Evolutionary conservation across 176 grass and related monocot genomes (phyloP).

Genomic region (Eleusine coracana): DNA sequence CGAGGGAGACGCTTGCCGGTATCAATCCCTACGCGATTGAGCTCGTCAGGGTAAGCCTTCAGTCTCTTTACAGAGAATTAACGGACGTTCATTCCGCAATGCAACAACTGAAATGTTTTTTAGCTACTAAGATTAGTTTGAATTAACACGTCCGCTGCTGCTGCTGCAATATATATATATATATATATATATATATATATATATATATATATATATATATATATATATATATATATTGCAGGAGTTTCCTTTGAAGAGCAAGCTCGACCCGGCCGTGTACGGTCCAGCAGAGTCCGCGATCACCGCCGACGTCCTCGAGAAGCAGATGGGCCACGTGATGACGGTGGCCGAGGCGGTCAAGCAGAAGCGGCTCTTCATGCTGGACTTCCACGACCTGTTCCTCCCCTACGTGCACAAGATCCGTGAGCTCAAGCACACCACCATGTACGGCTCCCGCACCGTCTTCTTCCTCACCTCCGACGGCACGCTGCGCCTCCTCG

Average conservation of each 20-base stretch:
- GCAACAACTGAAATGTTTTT: not conserved
- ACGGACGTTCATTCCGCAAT: not conserved
- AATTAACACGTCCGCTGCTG: too few relatives aligned
- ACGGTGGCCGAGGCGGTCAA: constrained; percentile 61
- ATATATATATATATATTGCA: not conserved
- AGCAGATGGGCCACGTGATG: constrained; percentile 49
- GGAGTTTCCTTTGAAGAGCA: constrained; percentile 74
- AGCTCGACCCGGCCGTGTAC: constrained; percentile 74
- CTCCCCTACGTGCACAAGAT: constrained; percentile 85
- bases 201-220: not conserved
- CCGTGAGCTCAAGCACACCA: constrained; percentile 53
- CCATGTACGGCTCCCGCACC: constrained; percentile 78
- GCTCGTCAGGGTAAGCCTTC: constrained; percentile 56
- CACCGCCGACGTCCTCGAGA: constrained; percentile 54
- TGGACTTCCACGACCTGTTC: constrained; percentile 83
- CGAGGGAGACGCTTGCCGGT: constrained; percentile 76
- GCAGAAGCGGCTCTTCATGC: constrained; percentile 72
- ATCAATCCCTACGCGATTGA: constrained; percentile 75
- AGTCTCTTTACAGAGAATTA: not conserved
- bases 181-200: not conserved
- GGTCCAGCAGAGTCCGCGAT: constrained; percentile 69
- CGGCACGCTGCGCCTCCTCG: constrained; percentile 67
- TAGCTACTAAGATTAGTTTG: too few relatives aligned
- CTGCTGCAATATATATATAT: too few relatives aligned
- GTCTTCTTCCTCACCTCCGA: constrained; percentile 72